Conservation (phyloP, 176 grass and related monocot genomes). For the Oryza brachyantha region DNA sequence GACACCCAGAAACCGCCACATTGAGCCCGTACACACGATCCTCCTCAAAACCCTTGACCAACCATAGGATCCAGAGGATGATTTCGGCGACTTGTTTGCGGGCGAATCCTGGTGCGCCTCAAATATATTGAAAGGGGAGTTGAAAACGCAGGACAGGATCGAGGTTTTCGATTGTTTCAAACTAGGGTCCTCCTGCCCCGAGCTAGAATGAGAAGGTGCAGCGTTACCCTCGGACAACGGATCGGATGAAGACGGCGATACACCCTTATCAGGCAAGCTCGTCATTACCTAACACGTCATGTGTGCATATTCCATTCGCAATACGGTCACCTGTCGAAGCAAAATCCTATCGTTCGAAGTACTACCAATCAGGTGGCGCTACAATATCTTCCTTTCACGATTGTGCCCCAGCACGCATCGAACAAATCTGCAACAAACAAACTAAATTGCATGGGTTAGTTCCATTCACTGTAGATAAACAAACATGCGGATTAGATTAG, state of each 20-base stretch:
- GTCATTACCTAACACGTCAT: conserved; percentile 74
- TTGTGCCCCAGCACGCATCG: neutral
- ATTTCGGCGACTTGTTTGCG: conserved; percentile 21
- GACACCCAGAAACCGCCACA: conserved; percentile 75
- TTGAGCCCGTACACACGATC: conserved; percentile 50
- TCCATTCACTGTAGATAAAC: neutral
- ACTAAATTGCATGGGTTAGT: neutral
- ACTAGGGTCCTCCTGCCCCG: conserved; percentile 31
- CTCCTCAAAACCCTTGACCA: conserved; percentile 79
- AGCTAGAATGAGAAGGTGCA: neutral
- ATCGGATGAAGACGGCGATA: conserved; percentile 24
- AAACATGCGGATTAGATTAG: neutral
- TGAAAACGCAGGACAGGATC: conserved; percentile 53
- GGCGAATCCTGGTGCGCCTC: conserved; percentile 43
- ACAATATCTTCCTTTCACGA: neutral
- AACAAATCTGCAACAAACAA: neutral
- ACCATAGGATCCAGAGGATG: conserved; percentile 47
- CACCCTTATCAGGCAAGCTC: conserved; percentile 65
- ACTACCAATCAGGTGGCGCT: neutral
- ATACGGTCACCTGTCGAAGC: neutral
- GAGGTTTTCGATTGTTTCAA: conserved; percentile 49
- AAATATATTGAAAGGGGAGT: conserved; percentile 66
- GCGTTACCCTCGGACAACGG: neutral
- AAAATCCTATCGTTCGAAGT: neutral
- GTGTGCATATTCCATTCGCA: neutral